Evolutionary conservation across 306 rosid genomes (phyloP).

Genomic region (Prunus dulcis): DNA sequence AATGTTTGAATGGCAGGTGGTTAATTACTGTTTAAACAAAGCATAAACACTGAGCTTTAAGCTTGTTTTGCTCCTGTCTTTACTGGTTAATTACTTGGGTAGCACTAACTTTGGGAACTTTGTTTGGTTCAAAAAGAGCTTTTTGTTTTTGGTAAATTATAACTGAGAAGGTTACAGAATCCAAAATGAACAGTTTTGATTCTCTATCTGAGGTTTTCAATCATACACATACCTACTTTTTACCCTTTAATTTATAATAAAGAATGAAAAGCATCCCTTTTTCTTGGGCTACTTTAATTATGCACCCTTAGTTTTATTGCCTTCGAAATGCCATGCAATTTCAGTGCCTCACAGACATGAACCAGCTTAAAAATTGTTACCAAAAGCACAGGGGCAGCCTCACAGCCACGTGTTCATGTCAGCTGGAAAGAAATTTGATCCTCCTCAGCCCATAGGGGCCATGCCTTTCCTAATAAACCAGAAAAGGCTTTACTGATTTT

Average conservation of each 20-base stretch:
- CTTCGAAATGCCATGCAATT: not conserved
- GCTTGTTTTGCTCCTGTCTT: not conserved
- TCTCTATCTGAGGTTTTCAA: not conserved
- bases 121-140: too few species aligned
- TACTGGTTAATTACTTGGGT: not conserved
- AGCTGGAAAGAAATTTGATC: not conserved
- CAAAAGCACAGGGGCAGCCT: not conserved
- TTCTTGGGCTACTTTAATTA: not conserved
- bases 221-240: not conserved
- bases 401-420: conserved; percentile 1
- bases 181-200: not conserved
- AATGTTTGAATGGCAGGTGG: not conserved
- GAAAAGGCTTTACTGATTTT: not conserved
- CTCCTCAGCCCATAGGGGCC: not conserved
- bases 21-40: not conserved
- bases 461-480: not conserved
- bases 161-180: too few species aligned
- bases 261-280: not conserved
- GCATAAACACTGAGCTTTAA: not conserved
- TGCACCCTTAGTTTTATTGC: not conserved
- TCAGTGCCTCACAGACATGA: not conserved
- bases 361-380: not conserved
- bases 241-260: not conserved
- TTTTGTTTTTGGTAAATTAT: too few species aligned
- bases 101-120: not conserved